These are phyloP conservation scores for Pyrenochaeta sp. DNA, from an alignment of 2,329 filamentous ascomycete species.

Conservation along the genomic window DNA sequence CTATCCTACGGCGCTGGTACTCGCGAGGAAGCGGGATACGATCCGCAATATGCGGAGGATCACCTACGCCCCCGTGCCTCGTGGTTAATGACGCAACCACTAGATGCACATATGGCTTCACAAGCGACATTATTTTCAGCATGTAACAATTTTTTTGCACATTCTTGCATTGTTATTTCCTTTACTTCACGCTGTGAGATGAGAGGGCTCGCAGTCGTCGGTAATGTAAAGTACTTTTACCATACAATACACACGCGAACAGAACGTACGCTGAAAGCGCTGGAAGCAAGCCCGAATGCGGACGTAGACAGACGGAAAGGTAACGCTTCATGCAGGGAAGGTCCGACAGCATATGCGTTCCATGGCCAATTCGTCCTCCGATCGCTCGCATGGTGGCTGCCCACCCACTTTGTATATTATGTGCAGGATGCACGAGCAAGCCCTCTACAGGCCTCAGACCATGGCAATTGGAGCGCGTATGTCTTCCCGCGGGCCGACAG, in stretches of 20 bases:
- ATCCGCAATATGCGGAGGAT: constrained; percentile 42
- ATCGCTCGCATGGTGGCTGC: constrained; percentile 41
- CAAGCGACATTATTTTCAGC: constrained; percentile 15
- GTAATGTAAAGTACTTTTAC: constrained; percentile 2
- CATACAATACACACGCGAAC: neutral
- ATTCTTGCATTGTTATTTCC: constrained; percentile 10
- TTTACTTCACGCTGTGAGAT: neutral
- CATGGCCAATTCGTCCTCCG: constrained; percentile 27
- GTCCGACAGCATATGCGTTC: constrained; percentile 22
- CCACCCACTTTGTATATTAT: constrained; percentile 33
- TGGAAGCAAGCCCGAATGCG: constrained; percentile 15
- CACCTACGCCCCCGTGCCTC: constrained; percentile 30
- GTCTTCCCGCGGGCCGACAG: constrained; percentile 42
- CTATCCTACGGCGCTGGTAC: constrained; percentile 27
- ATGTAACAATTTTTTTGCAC: neutral
- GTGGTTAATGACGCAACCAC: constrained; percentile 39
- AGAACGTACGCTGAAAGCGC: constrained; percentile 2
- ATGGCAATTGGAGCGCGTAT: constrained; percentile 42
- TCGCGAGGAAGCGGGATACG: constrained; percentile 46
- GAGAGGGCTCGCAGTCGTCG: neutral
- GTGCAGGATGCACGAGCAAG: constrained; percentile 40
- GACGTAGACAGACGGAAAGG: constrained; percentile 10
- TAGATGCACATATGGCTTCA: constrained; percentile 19
- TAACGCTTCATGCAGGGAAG: constrained; percentile 31
- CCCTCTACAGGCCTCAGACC: constrained; percentile 24